phyloP scores from a whole-genome alignment of 225 moss, liverwort and hornwort species.

The Antitrichia curtipendula region DNA sequence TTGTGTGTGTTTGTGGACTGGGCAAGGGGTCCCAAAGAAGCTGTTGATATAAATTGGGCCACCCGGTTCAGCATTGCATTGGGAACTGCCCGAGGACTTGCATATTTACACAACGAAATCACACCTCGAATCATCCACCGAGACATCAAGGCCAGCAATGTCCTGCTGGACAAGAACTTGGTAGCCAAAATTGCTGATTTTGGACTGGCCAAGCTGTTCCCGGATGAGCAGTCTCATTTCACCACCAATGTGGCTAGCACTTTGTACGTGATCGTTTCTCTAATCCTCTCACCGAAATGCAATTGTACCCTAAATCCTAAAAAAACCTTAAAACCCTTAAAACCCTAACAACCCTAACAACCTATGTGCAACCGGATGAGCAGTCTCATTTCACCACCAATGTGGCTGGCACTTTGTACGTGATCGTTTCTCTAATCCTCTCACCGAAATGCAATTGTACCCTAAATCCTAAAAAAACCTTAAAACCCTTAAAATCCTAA shows the following conservation, averaged over 20 bases:
- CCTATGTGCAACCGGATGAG: background rate
- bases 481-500: background rate
- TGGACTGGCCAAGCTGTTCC: slow-evolving; percentile 69
- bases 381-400: slow-evolving; percentile 35
- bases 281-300: background rate
- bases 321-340: background rate
- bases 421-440: background rate
- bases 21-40: slow-evolving; percentile 25
- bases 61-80: slow-evolving; percentile 73
- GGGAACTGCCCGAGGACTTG: slow-evolving; percentile 78
- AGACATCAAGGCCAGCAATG: slow-evolving; percentile 86
- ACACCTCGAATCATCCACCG: slow-evolving; percentile 85
- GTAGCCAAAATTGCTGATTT: slow-evolving; percentile 91
- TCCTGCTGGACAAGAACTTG: slow-evolving; percentile 60
- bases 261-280: background rate
- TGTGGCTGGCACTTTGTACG: slow-evolving; percentile 30
- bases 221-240: slow-evolving; percentile 27
- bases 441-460: background rate
- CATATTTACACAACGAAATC: slow-evolving; percentile 77
- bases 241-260: slow-evolving; percentile 36
- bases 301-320: background rate
- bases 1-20: background rate
- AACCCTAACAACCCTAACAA: background rate
- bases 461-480: background rate
- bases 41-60: slow-evolving; percentile 51